A percentile compares a stretch with the other conserved stretches of the same genome.
Evolutionary conservation across 106 monocot species (phyloP).

Genomic region (Acorus gramineus): DNA sequence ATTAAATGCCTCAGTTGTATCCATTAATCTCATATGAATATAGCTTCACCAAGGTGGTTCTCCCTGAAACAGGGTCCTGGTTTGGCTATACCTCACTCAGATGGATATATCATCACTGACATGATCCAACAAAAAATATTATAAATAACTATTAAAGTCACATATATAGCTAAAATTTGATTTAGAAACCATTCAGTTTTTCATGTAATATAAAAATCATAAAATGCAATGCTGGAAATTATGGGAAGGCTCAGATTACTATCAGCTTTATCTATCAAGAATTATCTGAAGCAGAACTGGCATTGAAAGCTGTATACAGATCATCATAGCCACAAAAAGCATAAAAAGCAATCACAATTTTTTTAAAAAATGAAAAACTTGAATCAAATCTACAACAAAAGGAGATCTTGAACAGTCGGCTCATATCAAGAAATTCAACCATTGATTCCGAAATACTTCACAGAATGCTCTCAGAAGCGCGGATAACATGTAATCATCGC

Average conservation of each 20-base stretch:
- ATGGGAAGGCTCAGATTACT: constrained; percentile 15
- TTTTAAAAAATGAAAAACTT: too few species aligned
- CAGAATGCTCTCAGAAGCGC: constrained; percentile 5
- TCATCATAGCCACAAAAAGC: constrained; percentile 11
- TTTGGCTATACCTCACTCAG: neutral
- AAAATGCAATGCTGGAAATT: too few species aligned
- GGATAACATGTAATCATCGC: constrained; percentile 8
- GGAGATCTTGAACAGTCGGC: neutral
- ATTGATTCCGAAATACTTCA: constrained; percentile 5
- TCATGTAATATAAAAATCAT: too few species aligned
- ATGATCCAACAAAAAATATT: too few species aligned
- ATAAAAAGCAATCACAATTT: too few species aligned
- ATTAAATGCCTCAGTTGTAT: neutral
- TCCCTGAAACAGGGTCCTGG: constrained; percentile 9
- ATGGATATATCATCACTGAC: constrained; percentile 1
- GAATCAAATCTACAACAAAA: neutral
- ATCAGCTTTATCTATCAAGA: constrained; percentile 31
- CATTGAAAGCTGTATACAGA: constrained; percentile 4
- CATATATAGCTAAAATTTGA: too few species aligned
- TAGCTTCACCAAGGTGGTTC: constrained; percentile 8
- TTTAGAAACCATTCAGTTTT: too few species aligned
- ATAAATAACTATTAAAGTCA: too few species aligned
- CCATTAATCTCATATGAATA: constrained; percentile 7
- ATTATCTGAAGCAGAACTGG: constrained; percentile 39
- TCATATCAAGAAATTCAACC: constrained; percentile 16